A percentile compares a stretch with the other conserved stretches of the same genome.
Evolutionary conservation across 257 asterid species (phyloP).

Genomic region (Leonotis leonurus): DNA sequence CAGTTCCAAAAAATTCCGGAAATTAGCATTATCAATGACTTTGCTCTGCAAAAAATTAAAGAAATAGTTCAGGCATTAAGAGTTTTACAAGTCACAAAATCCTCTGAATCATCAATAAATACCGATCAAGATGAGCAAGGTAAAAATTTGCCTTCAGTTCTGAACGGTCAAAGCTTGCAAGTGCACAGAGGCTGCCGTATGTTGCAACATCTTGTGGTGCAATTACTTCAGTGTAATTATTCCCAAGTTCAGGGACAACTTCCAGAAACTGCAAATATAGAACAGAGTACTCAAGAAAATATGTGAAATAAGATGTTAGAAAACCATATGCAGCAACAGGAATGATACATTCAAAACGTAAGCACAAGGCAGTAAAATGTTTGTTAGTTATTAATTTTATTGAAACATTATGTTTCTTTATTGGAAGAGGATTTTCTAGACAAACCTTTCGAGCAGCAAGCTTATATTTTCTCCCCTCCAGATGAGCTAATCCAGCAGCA

Average conservation of each 20-base stretch:
- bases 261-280: conserved; percentile 72
- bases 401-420: neutral
- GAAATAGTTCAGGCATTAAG: conserved; percentile 4
- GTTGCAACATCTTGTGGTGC: conserved; percentile 98
- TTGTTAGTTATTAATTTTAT: neutral
- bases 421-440: neutral
- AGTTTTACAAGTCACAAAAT: conserved; percentile 1
- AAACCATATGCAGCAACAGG: neutral
- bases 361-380: neutral
- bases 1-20: conserved; percentile 85
- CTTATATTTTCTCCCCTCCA: conserved; percentile 77
- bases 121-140: neutral
- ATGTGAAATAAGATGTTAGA: conserved; percentile 1
- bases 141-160: conserved; percentile 65
- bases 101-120: neutral
- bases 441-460: conserved; percentile 97
- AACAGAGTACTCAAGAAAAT: neutral
- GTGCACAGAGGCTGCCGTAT: conserved; percentile 96
- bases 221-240: conserved; percentile 72
- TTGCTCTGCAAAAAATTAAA: conserved; percentile 74
- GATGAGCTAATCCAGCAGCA: conserved; percentile 88
- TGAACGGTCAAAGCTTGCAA: conserved; percentile 91
- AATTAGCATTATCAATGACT: conserved; percentile 84
- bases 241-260: conserved; percentile 76
- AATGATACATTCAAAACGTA: neutral